A percentile compares a stretch with the other conserved stretches of the same genome.
Conservation (phyloP, 148 eudicot species). For the Fagopyrum esculentum region DNA sequence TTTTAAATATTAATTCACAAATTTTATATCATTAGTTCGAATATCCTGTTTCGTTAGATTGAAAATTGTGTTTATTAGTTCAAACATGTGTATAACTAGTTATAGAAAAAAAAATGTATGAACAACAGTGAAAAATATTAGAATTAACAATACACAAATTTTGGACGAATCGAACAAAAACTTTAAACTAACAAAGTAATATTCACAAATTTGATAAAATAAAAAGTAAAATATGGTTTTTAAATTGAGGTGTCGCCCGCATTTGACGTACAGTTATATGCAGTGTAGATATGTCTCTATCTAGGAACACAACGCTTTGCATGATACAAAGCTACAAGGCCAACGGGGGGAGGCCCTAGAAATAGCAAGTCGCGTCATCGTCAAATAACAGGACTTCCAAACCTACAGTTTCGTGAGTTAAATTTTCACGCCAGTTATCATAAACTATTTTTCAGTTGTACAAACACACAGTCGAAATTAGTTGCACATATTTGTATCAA, state of each 20-base stretch:
- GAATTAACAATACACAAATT: too few relatives aligned
- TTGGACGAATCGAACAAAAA: too few relatives aligned
- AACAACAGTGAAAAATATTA: too few relatives aligned
- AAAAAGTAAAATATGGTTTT: neutral
- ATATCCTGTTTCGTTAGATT: too few relatives aligned
- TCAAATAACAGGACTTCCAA: neutral
- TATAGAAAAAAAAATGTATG: too few relatives aligned
- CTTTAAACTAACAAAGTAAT: too few relatives aligned
- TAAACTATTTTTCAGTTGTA: too few relatives aligned
- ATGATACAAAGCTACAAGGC: constrained; percentile 4
- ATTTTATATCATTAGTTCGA: too few relatives aligned
- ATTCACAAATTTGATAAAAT: neutral
- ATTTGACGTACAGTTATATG: neutral
- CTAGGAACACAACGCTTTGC: neutral
- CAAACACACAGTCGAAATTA: neutral
- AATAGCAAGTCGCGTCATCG: neutral
- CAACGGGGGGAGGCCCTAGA: neutral
- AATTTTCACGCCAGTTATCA: too few relatives aligned
- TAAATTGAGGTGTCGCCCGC: constrained; percentile 9
- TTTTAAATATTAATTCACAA: too few relatives aligned
- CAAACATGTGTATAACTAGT: too few relatives aligned
- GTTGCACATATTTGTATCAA: neutral
- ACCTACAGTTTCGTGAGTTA: neutral
- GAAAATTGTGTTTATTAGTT: too few relatives aligned
- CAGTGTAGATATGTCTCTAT: neutral